These are phyloP conservation scores for Globisporangium polare DNA, from an alignment of 352 stramenopile species.

Conservation along the genomic window DNA sequence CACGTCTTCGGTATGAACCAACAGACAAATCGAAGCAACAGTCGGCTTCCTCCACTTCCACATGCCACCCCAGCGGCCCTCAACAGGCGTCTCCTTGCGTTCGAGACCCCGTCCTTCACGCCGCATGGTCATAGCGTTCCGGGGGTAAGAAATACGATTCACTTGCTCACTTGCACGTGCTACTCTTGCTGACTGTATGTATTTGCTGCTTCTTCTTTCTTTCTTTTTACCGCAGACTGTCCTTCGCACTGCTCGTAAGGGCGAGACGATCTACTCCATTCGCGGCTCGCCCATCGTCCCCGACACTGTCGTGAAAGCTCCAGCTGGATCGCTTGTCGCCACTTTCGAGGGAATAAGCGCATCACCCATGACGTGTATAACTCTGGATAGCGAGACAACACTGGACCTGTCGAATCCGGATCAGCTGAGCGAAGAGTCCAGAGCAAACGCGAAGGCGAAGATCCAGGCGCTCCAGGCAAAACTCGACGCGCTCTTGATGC, in stretches of 20 bases:
- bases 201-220: too few species aligned
- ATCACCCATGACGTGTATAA: slow-evolving; percentile 47
- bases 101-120: slow-evolving; percentile 37
- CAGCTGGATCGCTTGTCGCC: slow-evolving; percentile 48
- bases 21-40: background rate
- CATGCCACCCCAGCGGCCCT: slow-evolving; percentile 12
- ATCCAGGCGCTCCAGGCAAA: slow-evolving; percentile 68
- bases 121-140: slow-evolving; percentile 18
- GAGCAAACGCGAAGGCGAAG: slow-evolving; percentile 54
- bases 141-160: slow-evolving; percentile 21
- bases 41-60: background rate
- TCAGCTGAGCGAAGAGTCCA: slow-evolving; percentile 48
- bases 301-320: slow-evolving; percentile 49
- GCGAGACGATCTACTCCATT: slow-evolving; percentile 68
- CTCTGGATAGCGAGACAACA: slow-evolving; percentile 55
- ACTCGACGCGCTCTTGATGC: slow-evolving; percentile 52
- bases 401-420: slow-evolving; percentile 66
- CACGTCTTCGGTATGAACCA: background rate
- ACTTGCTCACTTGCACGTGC: background rate
- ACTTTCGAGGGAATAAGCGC: slow-evolving; percentile 43
- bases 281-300: slow-evolving; percentile 65
- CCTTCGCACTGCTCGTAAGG: slow-evolving; percentile 64
- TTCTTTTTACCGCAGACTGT: slow-evolving; percentile 31
- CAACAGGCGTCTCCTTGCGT: slow-evolving; percentile 26
- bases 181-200: background rate